Base-by-base conservation (phyloP, 2,329 filamentous ascomycete species). In the Phialophora verrucosa region DNA sequence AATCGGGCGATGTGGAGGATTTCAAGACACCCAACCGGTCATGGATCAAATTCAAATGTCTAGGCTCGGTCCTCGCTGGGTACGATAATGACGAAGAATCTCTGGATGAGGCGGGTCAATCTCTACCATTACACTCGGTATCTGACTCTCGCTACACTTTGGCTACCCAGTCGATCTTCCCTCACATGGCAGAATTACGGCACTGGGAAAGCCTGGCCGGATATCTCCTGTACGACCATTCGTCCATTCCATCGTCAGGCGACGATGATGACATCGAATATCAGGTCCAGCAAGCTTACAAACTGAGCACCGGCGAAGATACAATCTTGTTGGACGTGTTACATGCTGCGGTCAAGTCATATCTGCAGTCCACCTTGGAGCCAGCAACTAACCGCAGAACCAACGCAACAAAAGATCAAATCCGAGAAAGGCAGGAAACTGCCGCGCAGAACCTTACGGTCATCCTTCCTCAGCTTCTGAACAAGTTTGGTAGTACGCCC, bases 211-310 rank as follows among this genome's bases (percentile, higher is more conserved):
- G 91, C 4, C 79, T 99, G 64, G 90, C 93, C 29, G 93, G 93
- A 17, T 99, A 97, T 77, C 85, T 99, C 6, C 83, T 99, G 1
- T 96, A 92, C 75, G 95, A 99, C 74, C 93, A 98, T 77, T 95
- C 93, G 0, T 76, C 87, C 76, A 81, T 88, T 72, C 78, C 83
- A 70, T 77, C 85, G 75, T 74, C 76, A 27, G 79, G 84, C 2
- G 84, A 85, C 56, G 82, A 81, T 10, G 85, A 85, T 31, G 86
- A 88, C 66, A 79, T 87, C 1, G 86, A 91, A 59, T 82, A 62
- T 20, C 83, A 85, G 29, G 85, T 96, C 59, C 91, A 90, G 73
- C 85, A 86, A 67, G 86, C 90, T 31, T 90, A 92, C 72, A 91
- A 90, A 50, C 88, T 94, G 4, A 84, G 86, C 29, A 85, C 90